Evolutionary conservation across 805 yeast genomes (phyloP).

Genomic region (Candida corydali): DNA sequence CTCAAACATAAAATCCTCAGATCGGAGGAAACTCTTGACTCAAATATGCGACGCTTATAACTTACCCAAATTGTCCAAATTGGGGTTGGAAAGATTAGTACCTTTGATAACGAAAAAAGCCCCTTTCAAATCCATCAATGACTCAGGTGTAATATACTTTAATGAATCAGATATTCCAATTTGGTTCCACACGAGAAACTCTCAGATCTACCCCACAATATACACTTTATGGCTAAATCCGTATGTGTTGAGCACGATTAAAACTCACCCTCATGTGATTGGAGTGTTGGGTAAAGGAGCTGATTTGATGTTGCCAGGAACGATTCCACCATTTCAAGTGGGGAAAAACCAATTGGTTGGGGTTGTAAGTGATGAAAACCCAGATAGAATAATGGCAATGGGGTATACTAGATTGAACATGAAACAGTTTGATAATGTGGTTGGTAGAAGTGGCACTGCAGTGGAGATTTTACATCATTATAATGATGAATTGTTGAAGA

Average conservation of each 20-base stretch:
- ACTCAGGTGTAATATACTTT: conserved; percentile 61
- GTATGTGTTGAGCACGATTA: conserved; percentile 58
- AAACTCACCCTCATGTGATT: conserved; percentile 72
- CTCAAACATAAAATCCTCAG: conserved; percentile 79
- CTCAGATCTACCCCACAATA: conserved; percentile 61
- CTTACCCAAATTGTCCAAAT: conserved; percentile 39
- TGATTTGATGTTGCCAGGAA: conserved; percentile 73
- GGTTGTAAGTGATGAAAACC: conserved; percentile 56
- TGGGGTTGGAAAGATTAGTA: conserved; percentile 37
- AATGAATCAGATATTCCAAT: conserved; percentile 63
- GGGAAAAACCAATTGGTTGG: conserved; percentile 63
- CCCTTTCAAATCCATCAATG: conserved; percentile 50
- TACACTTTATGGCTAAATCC: conserved; percentile 72
- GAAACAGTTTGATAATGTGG: conserved; percentile 38
- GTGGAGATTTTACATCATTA: conserved; percentile 65
- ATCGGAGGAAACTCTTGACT: conserved; percentile 53
- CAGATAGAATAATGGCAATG: conserved; percentile 65
- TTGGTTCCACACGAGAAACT: conserved; percentile 64
- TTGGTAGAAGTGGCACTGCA: conserved; percentile 75
- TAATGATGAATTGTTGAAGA: conserved; percentile 58
- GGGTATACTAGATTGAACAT: conserved; percentile 58
- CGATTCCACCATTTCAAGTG: conserved; percentile 52
- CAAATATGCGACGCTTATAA: conserved; percentile 39
- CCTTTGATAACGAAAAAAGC: conserved; percentile 60
- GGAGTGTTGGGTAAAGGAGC: conserved; percentile 76